Percentiles rank a stretch among this genome's conserved stretches.
Evolutionary conservation across 2,329 filamentous ascomycete species (phyloP).

Genomic region (Trichoderma afroharzianum): DNA sequence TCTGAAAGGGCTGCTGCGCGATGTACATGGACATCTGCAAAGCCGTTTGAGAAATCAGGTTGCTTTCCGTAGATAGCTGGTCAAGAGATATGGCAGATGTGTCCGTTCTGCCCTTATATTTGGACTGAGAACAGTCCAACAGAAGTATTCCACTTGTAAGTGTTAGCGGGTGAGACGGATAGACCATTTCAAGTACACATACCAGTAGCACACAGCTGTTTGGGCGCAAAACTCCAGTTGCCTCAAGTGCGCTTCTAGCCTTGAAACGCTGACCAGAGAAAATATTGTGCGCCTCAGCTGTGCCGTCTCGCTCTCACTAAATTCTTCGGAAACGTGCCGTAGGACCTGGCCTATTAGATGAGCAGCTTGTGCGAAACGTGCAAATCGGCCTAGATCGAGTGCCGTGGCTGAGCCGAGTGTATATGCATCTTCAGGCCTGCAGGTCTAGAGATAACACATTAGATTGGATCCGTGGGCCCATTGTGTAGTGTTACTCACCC

Average conservation of each 20-base stretch:
- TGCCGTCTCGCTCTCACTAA: conserved; percentile 5
- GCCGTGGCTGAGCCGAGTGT: conserved; percentile 5
- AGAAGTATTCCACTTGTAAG: conserved; percentile 2
- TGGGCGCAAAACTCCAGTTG: conserved; percentile 15
- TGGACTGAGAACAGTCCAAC: background rate
- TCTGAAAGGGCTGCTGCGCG: background rate
- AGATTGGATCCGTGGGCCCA: background rate
- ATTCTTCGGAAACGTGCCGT: background rate
- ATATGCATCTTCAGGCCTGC: conserved; percentile 1
- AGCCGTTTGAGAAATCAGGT: background rate
- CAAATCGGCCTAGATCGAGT: conserved; percentile 14
- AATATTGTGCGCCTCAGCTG: conserved; percentile 19
- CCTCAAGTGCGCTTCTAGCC: conserved; percentile 1
- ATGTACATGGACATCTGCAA: background rate
- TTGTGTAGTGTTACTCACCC: background rate
- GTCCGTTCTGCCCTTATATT: background rate
- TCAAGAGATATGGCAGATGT: background rate
- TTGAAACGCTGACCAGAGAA: conserved; percentile 11
- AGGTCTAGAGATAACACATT: background rate
- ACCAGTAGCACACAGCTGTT: conserved; percentile 16
- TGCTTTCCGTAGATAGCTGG: conserved; percentile 1
- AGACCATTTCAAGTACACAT: background rate
- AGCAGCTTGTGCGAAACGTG: conserved; percentile 17
- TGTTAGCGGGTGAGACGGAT: background rate
- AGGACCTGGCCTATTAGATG: conserved; percentile 18